Percentiles rank a stretch among this genome's conserved stretches.
Evolutionary conservation across 257 asterid species (phyloP).

Genomic region (Hygrophila difformis): DNA sequence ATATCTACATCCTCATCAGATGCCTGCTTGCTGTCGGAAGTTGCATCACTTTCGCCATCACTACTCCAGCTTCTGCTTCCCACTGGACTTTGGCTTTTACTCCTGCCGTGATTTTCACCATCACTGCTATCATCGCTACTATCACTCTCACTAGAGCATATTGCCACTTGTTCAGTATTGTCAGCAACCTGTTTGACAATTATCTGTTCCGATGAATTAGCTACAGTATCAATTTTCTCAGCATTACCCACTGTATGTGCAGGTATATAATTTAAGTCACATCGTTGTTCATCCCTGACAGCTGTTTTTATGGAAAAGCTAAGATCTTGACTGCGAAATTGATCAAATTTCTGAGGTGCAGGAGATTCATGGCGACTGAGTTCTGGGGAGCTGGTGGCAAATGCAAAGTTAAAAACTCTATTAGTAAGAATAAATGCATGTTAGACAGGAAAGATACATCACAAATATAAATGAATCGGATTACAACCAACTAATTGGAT

Average conservation of each 20-base stretch:
- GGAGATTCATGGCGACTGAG: constrained; percentile 35
- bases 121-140: constrained; percentile 65
- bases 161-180: constrained; percentile 39
- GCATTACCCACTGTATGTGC: constrained; percentile 26
- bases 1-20: constrained; percentile 92
- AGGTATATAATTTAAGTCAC: constrained; percentile 35
- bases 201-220: constrained; percentile 37
- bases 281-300: constrained; percentile 41
- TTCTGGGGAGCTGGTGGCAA: constrained; percentile 61
- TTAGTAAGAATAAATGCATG: constrained; percentile 8
- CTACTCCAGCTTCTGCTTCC: constrained; percentile 77
- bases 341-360: constrained; percentile 40
- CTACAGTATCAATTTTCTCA: constrained; percentile 36
- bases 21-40: constrained; percentile 82
- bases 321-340: constrained; percentile 35
- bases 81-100: constrained; percentile 64
- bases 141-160: constrained; percentile 62
- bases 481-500: no score
- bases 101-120: constrained; percentile 57
- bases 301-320: constrained; percentile 28
- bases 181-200: constrained; percentile 41
- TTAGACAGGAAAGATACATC: neutral
- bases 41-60: constrained; percentile 77
- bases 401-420: constrained; percentile 16
- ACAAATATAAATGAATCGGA: no score